These are phyloP conservation scores for Carex sylvatica DNA, from an alignment of 202 grass and related monocot genomes.

Conservation along the genomic window DNA sequence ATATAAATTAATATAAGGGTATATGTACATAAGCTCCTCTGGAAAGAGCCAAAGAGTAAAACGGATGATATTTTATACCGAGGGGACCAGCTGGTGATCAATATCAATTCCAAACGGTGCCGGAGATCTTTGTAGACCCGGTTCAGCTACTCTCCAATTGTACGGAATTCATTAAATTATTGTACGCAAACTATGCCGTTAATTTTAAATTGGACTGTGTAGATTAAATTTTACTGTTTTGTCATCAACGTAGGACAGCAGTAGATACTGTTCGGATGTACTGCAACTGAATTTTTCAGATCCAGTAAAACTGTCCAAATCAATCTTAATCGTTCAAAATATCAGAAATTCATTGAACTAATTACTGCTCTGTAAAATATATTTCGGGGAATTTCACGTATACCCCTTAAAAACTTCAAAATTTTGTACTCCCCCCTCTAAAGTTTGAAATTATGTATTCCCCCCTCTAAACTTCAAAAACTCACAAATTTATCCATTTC, in stretches of 20 bases:
- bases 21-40: neutral
- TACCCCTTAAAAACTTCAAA: too few relatives aligned
- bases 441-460: too few relatives aligned
- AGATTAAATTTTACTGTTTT: neutral
- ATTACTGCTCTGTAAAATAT: too few relatives aligned
- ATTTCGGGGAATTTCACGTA: too few relatives aligned
- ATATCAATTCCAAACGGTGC: neutral
- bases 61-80: neutral
- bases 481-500: too few relatives aligned
- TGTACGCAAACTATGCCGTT: neutral
- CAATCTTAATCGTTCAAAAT: neutral
- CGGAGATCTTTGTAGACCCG: neutral
- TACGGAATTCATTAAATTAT: neutral
- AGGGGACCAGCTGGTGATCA: neutral
- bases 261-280: neutral
- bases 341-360: too few relatives aligned
- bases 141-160: neutral
- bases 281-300: neutral
- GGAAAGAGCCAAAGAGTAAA: neutral
- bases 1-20: neutral
- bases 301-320: neutral
- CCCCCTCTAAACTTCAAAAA: too few relatives aligned
- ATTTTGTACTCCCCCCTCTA: too few relatives aligned
- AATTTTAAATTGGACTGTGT: neutral
- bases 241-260: neutral